A percentile compares a stretch with the other conserved stretches of the same genome.
Conservation (phyloP, 2,329 filamentous ascomycete genomes). For the Phyllosticta ampelicida region DNA sequence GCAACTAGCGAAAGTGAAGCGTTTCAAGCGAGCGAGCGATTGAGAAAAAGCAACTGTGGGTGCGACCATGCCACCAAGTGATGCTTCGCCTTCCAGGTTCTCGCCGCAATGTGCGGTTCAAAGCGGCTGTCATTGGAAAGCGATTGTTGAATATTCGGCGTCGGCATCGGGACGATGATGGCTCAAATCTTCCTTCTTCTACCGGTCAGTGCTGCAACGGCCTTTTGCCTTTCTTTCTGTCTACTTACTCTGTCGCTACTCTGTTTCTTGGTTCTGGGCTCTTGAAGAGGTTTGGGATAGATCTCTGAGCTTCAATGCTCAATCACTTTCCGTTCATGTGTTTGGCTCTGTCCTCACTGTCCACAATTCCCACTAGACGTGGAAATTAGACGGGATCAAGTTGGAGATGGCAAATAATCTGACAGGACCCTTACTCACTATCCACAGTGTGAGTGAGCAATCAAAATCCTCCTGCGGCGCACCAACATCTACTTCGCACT, state of each 20-base stretch:
- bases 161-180: too few relatives aligned
- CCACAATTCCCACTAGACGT: too few relatives aligned
- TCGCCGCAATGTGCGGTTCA: too few relatives aligned
- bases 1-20: conserved; percentile 14
- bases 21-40: neutral
- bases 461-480: too few relatives aligned
- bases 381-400: too few relatives aligned
- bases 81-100: neutral
- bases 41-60: neutral
- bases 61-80: neutral
- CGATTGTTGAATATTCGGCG: too few relatives aligned
- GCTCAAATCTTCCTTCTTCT: neutral
- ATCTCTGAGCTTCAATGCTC: neutral
- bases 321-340: neutral
- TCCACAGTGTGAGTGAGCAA: too few relatives aligned
- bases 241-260: neutral
- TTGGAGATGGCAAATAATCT: too few relatives aligned
- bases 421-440: too few relatives aligned
- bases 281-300: neutral
- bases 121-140: too few relatives aligned
- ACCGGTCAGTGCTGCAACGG: neutral
- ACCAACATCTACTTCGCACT: too few relatives aligned
- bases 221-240: neutral
- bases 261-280: neutral
- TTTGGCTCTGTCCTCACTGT: neutral